These are phyloP conservation scores for Starmerella apicola DNA, from an alignment of 805 yeast species.

Conservation along the genomic window DNA sequence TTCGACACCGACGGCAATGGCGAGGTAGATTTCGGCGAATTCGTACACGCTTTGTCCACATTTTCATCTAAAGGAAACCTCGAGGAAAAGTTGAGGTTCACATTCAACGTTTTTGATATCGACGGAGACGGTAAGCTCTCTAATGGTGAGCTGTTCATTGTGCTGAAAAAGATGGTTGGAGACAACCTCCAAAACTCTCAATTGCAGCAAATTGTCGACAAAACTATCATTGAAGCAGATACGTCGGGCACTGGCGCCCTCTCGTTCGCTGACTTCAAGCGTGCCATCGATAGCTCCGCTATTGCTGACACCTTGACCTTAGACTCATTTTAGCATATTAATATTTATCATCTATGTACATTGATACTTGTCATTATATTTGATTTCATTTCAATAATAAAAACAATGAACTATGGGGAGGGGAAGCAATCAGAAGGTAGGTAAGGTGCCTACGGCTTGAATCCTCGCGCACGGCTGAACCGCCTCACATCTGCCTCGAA, in stretches of 20 bases:
- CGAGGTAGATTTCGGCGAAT: constrained; percentile 89
- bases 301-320: constrained; percentile 29
- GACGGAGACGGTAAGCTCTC: constrained; percentile 92
- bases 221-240: constrained; percentile 90
- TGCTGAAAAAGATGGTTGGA: constrained; percentile 94
- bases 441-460: neutral
- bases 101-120: constrained; percentile 88
- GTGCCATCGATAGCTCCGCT: constrained; percentile 30
- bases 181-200: constrained; percentile 74
- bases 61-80: constrained; percentile 74
- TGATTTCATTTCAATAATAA: no score
- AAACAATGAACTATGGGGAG: no score
- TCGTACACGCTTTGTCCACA: constrained; percentile 72
- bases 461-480: constrained; percentile 3
- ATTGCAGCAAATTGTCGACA: constrained; percentile 91
- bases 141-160: constrained; percentile 86
- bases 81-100: constrained; percentile 73
- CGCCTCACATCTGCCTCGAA: constrained; percentile 8
- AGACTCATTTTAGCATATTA: constrained; percentile 26
- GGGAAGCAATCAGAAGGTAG: no score
- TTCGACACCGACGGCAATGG: constrained; percentile 91
- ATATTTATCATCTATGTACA: neutral
- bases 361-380: no score
- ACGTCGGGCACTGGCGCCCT: constrained; percentile 74
- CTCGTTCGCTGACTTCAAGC: constrained; percentile 74